Conservation (phyloP, 768 basidiomycete genomes). For the Hericium coralloides region DNA sequence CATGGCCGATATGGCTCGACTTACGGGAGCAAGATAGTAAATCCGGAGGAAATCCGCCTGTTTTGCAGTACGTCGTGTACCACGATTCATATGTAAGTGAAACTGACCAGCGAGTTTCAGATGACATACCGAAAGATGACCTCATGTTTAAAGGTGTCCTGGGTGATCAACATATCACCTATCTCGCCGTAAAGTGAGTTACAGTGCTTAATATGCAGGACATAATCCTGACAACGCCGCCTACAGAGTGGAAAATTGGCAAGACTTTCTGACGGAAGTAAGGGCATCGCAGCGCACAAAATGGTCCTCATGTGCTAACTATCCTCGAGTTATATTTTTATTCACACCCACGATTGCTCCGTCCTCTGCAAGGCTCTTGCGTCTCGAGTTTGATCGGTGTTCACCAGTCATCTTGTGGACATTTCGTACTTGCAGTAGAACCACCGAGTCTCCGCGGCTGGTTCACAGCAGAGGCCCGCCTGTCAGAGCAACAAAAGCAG, state of each 20-base stretch:
- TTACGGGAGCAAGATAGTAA: too few species aligned
- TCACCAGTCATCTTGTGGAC: conserved; percentile 28
- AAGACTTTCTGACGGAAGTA: too few species aligned
- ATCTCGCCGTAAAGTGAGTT: conserved; percentile 1
- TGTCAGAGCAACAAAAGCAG: conserved; percentile 45
- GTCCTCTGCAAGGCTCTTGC: conserved; percentile 42
- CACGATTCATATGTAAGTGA: too few species aligned
- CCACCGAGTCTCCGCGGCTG: conserved; percentile 50
- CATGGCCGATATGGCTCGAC: too few species aligned
- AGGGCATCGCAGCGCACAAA: too few species aligned
- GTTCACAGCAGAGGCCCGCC: conserved; percentile 47
- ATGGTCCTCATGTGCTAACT: background rate
- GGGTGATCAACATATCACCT: background rate
- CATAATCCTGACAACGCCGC: too few species aligned
- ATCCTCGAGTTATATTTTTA: conserved; percentile 41
- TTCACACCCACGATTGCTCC: conserved; percentile 35
- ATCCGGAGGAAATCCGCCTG: too few species aligned
- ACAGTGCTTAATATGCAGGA: conserved; percentile 5
- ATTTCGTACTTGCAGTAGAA: conserved; percentile 39
- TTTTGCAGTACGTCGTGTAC: too few species aligned
- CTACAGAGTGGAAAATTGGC: too few species aligned
- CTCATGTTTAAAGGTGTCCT: background rate
- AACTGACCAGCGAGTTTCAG: too few species aligned
- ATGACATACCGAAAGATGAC: too few species aligned
- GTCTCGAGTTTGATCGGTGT: conserved; percentile 47